Conservation (phyloP, 2,329 filamentous ascomycete species). For the Ophiostoma novo-ulmi region DNA sequence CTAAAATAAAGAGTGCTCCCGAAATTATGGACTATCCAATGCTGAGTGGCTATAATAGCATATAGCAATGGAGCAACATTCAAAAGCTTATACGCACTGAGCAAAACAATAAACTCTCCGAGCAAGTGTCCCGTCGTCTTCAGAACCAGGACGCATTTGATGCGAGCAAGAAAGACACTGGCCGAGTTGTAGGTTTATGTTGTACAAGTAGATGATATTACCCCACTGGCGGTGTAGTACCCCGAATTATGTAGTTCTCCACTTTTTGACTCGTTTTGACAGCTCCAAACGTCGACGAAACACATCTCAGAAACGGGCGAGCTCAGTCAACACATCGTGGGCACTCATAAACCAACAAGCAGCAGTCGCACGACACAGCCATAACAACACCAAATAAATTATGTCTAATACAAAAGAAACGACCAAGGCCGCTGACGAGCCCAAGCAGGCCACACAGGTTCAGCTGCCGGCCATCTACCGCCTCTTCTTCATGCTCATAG, state of each 20-base stretch:
- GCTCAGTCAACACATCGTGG: background rate
- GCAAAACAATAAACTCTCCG: no score
- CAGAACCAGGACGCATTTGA: no score
- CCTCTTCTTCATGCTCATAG: constrained; percentile 69
- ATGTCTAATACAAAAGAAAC: constrained; percentile 16
- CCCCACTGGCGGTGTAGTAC: background rate
- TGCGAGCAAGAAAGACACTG: no score
- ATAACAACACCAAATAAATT: background rate
- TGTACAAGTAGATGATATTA: no score
- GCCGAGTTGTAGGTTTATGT: no score
- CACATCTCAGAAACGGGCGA: background rate
- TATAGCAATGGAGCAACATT: no score
- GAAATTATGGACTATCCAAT: no score
- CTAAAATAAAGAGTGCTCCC: no score
- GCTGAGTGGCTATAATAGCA: no score
- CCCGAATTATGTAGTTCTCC: background rate
- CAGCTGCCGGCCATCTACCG: constrained; percentile 51
- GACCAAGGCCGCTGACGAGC: background rate
- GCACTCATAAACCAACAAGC: background rate
- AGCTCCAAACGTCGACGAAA: constrained; percentile 10
- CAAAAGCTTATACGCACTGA: no score
- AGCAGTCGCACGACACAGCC: background rate
- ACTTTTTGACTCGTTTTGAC: background rate
- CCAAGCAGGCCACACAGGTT: constrained; percentile 14
- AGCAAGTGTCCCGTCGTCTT: no score